Base-by-base conservation (phyloP, 176 grass and related monocot genomes). In the Rhipidocladum racemiflorum region DNA sequence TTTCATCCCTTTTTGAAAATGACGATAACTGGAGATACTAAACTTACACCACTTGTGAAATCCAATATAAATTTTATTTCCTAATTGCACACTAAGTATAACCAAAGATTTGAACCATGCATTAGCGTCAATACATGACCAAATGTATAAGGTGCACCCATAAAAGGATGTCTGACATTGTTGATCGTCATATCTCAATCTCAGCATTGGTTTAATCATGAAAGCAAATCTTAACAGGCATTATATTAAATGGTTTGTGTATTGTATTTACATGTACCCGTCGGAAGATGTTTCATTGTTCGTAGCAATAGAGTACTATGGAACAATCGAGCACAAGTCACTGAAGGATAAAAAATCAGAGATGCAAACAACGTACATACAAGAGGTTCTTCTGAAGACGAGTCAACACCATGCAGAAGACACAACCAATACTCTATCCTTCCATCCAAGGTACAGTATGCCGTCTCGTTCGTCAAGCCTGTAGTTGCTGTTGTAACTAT, bases 401-500 rank as follows among this genome's bases (percentile, higher is more conserved):
- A 68, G 76, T 86, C 57, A 90, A 18, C 77, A 77, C 88, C 88
- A 90, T 78, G 88, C 88, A 63, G 83, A 90, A 72, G 88, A 90
- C 35, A 90, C 88, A 71, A 90, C 88, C 73, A 90, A 72, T 54
- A 72, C 83, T 78, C 88, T 90, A 16, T 86, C 57, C 57, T 85
- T 90, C 88, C 88, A 90, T 72, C 88, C 88, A 78, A 90, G 88
- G 38, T 90, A 86, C 72, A 90, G 88, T 38, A 85, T 57, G 63
- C 83, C 83, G 29, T 86, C 65, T 82, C 65, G 46, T 53, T 90
- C 88, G 28, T 82, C 88, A 81, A 90, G 88, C 55, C 72, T 82
- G 49, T 90, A 90, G 49, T 63, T 72, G 55, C 83, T 82, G 24
- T 85, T 72, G 65, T 90, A 90, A 78, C 30, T 66, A 28, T 28